A percentile compares a stretch with the other conserved stretches of the same genome.
Evolutionary conservation across 345 rosid genomes (phyloP).

Genomic region (Pugionium dolabratum): DNA sequence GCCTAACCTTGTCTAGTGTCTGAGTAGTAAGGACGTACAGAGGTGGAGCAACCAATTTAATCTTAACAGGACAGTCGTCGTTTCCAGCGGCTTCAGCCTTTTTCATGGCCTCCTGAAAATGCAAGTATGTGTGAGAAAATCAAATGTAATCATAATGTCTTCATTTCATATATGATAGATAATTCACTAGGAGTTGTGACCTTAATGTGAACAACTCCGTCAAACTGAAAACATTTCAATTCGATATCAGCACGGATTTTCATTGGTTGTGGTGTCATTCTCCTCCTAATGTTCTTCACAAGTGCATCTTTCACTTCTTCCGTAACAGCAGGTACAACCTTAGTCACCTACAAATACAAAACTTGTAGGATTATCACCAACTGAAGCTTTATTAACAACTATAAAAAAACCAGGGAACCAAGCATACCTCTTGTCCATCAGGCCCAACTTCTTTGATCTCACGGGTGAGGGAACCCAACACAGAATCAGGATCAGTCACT

Average conservation of each 20-base stretch:
- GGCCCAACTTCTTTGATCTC: slow-evolving; percentile 86
- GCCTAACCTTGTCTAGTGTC: slow-evolving; percentile 90
- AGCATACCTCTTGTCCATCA: slow-evolving; percentile 83
- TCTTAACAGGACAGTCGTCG: slow-evolving; percentile 90
- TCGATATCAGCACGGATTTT: slow-evolving; percentile 96
- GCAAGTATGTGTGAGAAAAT: slow-evolving; percentile 20
- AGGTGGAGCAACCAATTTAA: slow-evolving; percentile 95
- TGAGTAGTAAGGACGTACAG: slow-evolving; percentile 96
- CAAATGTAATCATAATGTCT: background rate
- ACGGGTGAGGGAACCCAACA: slow-evolving; percentile 71
- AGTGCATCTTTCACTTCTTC: slow-evolving; percentile 88
- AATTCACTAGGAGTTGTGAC: slow-evolving; percentile 35
- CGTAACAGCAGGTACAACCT: slow-evolving; percentile 79
- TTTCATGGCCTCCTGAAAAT: slow-evolving; percentile 83
- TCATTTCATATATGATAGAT: background rate
- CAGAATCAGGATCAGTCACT: slow-evolving; percentile 88
- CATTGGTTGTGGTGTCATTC: slow-evolving; percentile 97
- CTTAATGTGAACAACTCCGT: slow-evolving; percentile 97
- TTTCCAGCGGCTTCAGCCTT: slow-evolving; percentile 96
- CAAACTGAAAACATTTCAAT: slow-evolving; percentile 97
- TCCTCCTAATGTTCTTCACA: slow-evolving; percentile 80
- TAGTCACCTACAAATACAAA: slow-evolving; percentile 56
- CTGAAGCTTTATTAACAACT: slow-evolving; percentile 1
- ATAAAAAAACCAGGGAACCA: slow-evolving; percentile 17
- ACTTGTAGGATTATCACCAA: slow-evolving; percentile 10